phyloP scores from a whole-genome alignment of 2,329 filamentous ascomycete species.

The Xylariaceae sp. region DNA sequence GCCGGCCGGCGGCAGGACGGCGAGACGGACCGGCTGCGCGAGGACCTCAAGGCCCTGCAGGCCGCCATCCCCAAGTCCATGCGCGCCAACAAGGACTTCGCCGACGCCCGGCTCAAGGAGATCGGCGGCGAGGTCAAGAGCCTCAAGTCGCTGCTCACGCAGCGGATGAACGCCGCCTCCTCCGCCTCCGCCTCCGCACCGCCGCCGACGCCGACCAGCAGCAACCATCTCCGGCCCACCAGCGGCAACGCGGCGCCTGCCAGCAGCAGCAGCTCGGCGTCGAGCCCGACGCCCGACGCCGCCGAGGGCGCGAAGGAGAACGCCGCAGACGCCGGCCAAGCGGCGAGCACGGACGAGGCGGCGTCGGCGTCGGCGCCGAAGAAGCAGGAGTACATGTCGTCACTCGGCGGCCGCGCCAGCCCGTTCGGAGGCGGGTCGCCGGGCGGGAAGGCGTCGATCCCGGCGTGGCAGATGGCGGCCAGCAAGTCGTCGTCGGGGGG shows the following conservation, averaged over 20 bases:
- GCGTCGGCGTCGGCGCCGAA: slow-evolving; percentile 13
- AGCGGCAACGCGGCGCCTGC: slow-evolving; percentile 9
- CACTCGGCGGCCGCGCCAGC: slow-evolving; percentile 31
- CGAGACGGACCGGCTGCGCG: slow-evolving; percentile 75
- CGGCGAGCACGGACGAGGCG: not conserved
- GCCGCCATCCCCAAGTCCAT: slow-evolving; percentile 84
- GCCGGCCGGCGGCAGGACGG: slow-evolving; percentile 77
- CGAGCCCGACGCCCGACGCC: slow-evolving; percentile 14
- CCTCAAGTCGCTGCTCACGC: slow-evolving; percentile 75
- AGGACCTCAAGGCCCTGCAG: slow-evolving; percentile 77
- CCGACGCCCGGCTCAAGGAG: slow-evolving; percentile 74
- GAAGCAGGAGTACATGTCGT: slow-evolving; percentile 26
- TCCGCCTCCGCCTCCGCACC: slow-evolving; percentile 3
- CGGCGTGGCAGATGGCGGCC: slow-evolving; percentile 70
- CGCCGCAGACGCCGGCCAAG: slow-evolving; percentile 16
- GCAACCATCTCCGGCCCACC: slow-evolving; percentile 11
- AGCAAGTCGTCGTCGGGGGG: slow-evolving; percentile 33
- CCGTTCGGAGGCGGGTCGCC: slow-evolving; percentile 44
- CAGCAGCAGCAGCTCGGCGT: slow-evolving; percentile 7
- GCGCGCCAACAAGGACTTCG: slow-evolving; percentile 76
- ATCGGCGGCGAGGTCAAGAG: slow-evolving; percentile 84
- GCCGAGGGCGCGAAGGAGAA: slow-evolving; percentile 17
- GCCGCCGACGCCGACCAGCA: slow-evolving; percentile 3
- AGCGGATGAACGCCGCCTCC: slow-evolving; percentile 41
- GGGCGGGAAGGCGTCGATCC: slow-evolving; percentile 58